These are phyloP conservation scores for Fusarium citri DNA, from an alignment of 2,329 filamentous ascomycete genomes.

Conservation along the genomic window DNA sequence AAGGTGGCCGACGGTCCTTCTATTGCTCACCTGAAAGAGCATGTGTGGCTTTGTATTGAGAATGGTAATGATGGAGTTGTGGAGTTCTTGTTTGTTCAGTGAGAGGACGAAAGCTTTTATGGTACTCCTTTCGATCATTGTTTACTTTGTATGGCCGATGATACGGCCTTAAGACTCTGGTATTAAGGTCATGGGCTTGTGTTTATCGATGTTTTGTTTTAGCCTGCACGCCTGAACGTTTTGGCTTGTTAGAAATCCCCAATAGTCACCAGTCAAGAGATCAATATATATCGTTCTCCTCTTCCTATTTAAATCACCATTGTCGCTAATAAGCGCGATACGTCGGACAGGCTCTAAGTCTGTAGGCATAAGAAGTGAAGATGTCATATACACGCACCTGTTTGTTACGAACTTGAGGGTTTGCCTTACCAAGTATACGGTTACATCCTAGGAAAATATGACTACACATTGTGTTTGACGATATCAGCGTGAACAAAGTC, in stretches of 20 bases:
- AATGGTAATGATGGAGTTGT: not conserved
- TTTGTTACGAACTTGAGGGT: not conserved
- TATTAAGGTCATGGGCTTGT: not conserved
- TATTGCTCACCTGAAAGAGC: not conserved
- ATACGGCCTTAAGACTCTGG: not conserved
- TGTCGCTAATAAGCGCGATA: not conserved
- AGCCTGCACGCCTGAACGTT: not conserved
- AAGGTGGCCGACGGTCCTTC: not conserved
- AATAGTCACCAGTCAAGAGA: not conserved
- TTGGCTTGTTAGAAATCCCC: not conserved
- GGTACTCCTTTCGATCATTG: not conserved
- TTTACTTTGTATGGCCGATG: not conserved
- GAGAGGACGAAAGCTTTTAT: not conserved
- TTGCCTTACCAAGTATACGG: not conserved
- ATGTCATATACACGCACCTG: fast-evolving
- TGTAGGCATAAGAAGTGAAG: not conserved
- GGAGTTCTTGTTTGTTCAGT: not conserved
- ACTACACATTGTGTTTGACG: not conserved
- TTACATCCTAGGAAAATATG: not conserved
- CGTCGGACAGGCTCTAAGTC: not conserved
- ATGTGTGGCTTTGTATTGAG: not conserved
- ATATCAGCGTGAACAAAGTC: not conserved
- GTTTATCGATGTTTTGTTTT: not conserved
- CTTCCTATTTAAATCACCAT: not conserved
- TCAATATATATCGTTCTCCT: not conserved